Evolutionary conservation across 148 eudicot species (phyloP).

Genomic region (Amaranthus cruentus): DNA sequence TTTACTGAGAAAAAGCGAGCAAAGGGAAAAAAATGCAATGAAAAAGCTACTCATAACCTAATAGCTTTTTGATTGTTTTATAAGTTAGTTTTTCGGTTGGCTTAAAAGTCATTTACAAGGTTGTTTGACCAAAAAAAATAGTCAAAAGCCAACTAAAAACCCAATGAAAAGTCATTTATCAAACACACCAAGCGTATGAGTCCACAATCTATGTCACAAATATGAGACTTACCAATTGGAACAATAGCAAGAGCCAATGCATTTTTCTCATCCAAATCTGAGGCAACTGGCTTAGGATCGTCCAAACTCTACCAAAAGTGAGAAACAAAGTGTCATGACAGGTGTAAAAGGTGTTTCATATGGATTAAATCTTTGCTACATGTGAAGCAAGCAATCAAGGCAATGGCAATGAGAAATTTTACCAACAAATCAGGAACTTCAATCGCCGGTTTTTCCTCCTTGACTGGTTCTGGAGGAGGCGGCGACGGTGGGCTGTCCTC

Average conservation of each 20-base stretch:
- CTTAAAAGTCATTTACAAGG: too few species aligned
- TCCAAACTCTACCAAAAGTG: constrained; percentile 45
- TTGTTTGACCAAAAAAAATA: too few species aligned
- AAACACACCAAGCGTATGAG: background rate
- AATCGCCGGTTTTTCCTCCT: constrained; percentile 58
- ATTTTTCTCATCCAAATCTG: constrained; percentile 78
- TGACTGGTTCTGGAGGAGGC: constrained; percentile 60
- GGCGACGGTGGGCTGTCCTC: constrained; percentile 58
- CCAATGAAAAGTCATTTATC: too few species aligned
- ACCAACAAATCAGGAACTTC: constrained; percentile 90
- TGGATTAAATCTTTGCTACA: background rate
- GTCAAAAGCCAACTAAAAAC: too few species aligned
- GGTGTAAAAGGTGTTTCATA: constrained; percentile 3
- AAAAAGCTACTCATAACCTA: too few species aligned
- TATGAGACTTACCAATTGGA: constrained; percentile 58
- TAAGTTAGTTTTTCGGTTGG: too few species aligned
- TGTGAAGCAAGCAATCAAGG: background rate
- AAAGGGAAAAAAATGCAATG: too few species aligned
- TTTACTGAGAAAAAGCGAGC: too few species aligned
- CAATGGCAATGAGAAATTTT: constrained; percentile 16
- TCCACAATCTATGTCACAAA: background rate
- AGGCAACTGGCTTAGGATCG: constrained; percentile 64
- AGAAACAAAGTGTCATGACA: background rate
- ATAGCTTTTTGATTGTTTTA: too few species aligned
- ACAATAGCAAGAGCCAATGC: constrained; percentile 83